Base-by-base conservation (phyloP, 768 basidiomycete genomes). In the Macrolepiota albuminosa region DNA sequence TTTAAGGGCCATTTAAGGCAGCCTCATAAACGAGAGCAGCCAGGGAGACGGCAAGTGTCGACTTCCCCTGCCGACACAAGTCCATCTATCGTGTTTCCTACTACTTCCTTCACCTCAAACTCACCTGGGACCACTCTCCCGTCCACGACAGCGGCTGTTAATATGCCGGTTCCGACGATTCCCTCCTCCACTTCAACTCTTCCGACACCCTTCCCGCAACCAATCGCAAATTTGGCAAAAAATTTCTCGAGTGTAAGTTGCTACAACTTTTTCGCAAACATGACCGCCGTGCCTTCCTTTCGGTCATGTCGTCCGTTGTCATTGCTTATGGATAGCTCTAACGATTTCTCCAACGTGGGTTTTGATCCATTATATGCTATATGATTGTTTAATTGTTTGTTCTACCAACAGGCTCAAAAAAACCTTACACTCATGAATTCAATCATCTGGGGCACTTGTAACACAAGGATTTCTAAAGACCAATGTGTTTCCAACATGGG, bases 401-500 rank as follows among this genome's bases (percentile, higher is more conserved):
- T 61, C 24, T 11, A 14, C 52, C 29, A 31, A 40, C 59, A 91
- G 89, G 85, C 86, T 39, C 87, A 89, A 72, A 67, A 71, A 3
- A 85, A 89, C 71, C 67, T 84, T 43, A 81, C 83, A 1, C 69
- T 79, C 39, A 76, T 91, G 67, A 93, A 93, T 66, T 71, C 75
- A 9, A 75, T 91, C 53, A 67, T 93, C 7, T 91, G 89, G 86
- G 89, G 89, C 2, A 91, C 88, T 0, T 95, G 93, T 71, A 87
- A 91, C 64, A 89, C 89, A 6, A 72, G 69, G 16, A 66, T 71
- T 1, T 67, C 70, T 2, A 68, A 73, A 14, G 76, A 72, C 26
- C 79, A 86, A 61, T 95, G 92, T 65, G 64, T 72, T n/a, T 63
- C 73, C 33, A 89, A 88, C 63, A 91, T 95, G 85, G 77, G 66